Percentiles rank a stretch among this genome's conserved stretches.
Conservation (phyloP, 345 rosid species). For the Reutealis trisperma region DNA sequence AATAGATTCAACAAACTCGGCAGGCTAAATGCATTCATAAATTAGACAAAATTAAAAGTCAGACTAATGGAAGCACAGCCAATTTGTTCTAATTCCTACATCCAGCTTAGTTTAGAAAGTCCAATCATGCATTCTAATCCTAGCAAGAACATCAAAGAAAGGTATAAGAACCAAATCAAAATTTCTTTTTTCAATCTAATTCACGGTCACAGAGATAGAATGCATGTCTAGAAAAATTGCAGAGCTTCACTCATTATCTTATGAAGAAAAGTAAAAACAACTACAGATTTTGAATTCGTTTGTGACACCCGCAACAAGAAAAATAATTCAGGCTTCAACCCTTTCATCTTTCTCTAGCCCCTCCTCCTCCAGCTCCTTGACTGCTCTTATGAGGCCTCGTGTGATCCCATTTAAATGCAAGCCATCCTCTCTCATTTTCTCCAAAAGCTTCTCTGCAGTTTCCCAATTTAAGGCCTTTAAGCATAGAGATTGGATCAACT, state of each 20-base stretch:
- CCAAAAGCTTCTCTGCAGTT: conserved; percentile 64
- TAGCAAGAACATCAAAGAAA: background rate
- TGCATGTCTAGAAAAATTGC: conserved; percentile 1
- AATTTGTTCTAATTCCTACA: background rate
- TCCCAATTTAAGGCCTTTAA: conserved; percentile 77
- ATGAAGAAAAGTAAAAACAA: background rate
- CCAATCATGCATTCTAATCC: background rate
- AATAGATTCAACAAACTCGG: background rate
- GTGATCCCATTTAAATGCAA: conserved; percentile 73
- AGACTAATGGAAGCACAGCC: background rate
- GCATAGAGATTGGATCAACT: conserved; percentile 79
- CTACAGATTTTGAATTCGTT: background rate
- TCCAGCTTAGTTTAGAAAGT: background rate
- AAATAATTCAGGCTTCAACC: conserved; percentile 27
- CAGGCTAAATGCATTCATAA: background rate
- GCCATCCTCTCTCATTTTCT: conserved; percentile 67
- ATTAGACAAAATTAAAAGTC: background rate
- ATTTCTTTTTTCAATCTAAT: background rate
- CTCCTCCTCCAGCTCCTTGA: conserved; percentile 75
- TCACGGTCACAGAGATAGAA: background rate
- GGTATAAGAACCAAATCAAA: background rate
- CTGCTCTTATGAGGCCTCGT: conserved; percentile 63
- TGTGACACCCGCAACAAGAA: background rate
- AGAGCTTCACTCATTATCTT: conserved; percentile 6
- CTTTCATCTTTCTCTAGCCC: conserved; percentile 32